A percentile compares a stretch with the other conserved stretches of the same genome.
These are phyloP conservation scores for Hypseocharis bilobata DNA, from an alignment of 441 rosid species.

Conservation along the genomic window DNA sequence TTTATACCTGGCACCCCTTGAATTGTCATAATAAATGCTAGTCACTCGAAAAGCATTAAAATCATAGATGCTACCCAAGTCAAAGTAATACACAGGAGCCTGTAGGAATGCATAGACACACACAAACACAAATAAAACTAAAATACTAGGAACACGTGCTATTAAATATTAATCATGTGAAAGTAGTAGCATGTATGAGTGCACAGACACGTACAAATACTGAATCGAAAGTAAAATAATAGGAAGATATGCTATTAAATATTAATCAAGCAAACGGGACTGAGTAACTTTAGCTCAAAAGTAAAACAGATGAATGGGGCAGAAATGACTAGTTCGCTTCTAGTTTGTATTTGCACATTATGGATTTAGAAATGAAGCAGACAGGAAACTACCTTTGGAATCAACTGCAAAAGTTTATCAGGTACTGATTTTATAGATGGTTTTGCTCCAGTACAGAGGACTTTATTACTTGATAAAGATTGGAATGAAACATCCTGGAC, in stretches of 20 bases:
- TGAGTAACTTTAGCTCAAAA: neutral
- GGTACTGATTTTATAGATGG: conserved; percentile 49
- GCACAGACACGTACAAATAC: neutral
- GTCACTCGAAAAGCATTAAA: neutral
- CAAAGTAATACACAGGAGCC: neutral
- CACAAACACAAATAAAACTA: neutral
- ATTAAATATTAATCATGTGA: neutral
- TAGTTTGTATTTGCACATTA: neutral
- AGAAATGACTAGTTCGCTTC: neutral
- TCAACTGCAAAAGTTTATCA: conserved; percentile 60
- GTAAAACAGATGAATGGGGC: neutral
- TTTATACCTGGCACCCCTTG: neutral
- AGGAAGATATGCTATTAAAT: neutral
- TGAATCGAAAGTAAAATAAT: neutral
- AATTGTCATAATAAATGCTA: neutral
- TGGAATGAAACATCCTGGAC: conserved; percentile 55
- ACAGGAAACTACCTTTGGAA: conserved; percentile 46
- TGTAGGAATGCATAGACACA: neutral
- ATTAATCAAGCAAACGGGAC: neutral
- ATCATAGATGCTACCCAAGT: neutral
- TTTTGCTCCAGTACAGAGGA: conserved; percentile 65
- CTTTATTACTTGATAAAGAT: conserved; percentile 44
- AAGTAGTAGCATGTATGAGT: no score
- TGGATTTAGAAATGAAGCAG: neutral
- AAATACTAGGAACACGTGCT: neutral